Conservation (phyloP, 164 flowering plant species). For the Cinnamomum micranthum region DNA sequence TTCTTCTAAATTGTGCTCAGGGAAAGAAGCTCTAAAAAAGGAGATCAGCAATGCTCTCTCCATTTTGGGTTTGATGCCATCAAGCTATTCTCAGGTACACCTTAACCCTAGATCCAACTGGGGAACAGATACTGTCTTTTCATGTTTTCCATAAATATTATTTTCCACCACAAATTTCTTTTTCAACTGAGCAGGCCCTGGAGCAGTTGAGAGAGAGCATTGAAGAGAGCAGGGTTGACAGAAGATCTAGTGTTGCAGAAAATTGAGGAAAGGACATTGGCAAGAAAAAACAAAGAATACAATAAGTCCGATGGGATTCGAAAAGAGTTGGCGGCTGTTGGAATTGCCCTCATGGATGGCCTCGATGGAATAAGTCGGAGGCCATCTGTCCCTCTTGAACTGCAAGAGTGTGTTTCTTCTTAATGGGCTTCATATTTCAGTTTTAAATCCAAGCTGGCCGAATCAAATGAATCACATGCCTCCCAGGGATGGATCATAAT, state of each 20-base stretch:
- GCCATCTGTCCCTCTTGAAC: slow-evolving; percentile 72
- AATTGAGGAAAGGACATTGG: slow-evolving; percentile 64
- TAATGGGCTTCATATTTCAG: neutral
- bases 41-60: slow-evolving; percentile 46
- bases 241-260: slow-evolving; percentile 64
- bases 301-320: slow-evolving; percentile 81
- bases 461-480: too few relatives aligned
- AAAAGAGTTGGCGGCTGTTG: slow-evolving; percentile 64
- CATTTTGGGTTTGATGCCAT: slow-evolving; percentile 75
- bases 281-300: slow-evolving; percentile 73
- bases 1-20: slow-evolving; percentile 29
- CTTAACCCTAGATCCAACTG: neutral
- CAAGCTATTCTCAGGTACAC: slow-evolving; percentile 73
- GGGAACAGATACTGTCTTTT: neutral
- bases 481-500: too few relatives aligned
- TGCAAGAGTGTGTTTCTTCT: slow-evolving; percentile 43
- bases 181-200: slow-evolving; percentile 47
- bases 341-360: slow-evolving; percentile 90
- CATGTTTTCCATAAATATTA: neutral
- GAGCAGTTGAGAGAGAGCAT: slow-evolving; percentile 70
- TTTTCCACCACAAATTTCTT: neutral
- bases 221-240: slow-evolving; percentile 71
- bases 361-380: slow-evolving; percentile 91
- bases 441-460: too few relatives aligned
- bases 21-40: slow-evolving; percentile 83